Base-by-base conservation (phyloP, 352 stramenopile genomes). In the Thalassiosira oceanica region DNA sequence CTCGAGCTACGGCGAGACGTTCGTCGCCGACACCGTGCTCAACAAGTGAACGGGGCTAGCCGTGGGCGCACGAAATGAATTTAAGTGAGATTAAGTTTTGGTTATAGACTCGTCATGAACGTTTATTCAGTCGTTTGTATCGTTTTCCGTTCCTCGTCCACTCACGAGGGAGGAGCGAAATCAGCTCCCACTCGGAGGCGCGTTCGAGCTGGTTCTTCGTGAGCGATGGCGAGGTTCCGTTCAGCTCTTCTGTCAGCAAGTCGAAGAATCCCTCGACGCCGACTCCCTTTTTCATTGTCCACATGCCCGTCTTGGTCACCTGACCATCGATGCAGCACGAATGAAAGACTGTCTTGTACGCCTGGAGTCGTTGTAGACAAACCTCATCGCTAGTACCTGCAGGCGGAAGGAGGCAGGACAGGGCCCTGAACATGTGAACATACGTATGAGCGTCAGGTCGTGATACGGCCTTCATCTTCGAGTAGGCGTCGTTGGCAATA, bases 1-100 rank as follows among this genome's bases (percentile, higher is more conserved):
- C 43, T 86, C 94, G 52, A 95, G 95, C 11, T 98, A 98, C 84
- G 76, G 90, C 56, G 79, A 85, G 10, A 57, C 52, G 6, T 94
- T 94, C 75, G 84, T 84, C 49, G 85, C 78, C 0, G 78, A 91
- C 61, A 82, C 65, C 27, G 55, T 74, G n/a, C 13, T 77, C 10
- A 43, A 66, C 29, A 74, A 24, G 24, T 1, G 1, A n/a, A n/a
- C n/a, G n/a, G n/a, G n/a, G n/a, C n/a, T n/a, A n/a, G n/a, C n/a
- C n/a, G n/a, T n/a, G n/a, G n/a, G n/a, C n/a, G n/a, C n/a, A n/a
- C n/a, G n/a, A n/a, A n/a, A n/a, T n/a, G n/a, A n/a, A n/a, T n/a
- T n/a, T n/a, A n/a, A n/a, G n/a, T n/a, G n/a, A n/a, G n/a, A n/a
- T n/a, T n/a, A n/a, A n/a, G n/a, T n/a, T 16, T 37, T 50, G 42